phyloP scores from a whole-genome alignment of 495 filamentous ascomycete genomes.

The Acidiella bohemica region DNA sequence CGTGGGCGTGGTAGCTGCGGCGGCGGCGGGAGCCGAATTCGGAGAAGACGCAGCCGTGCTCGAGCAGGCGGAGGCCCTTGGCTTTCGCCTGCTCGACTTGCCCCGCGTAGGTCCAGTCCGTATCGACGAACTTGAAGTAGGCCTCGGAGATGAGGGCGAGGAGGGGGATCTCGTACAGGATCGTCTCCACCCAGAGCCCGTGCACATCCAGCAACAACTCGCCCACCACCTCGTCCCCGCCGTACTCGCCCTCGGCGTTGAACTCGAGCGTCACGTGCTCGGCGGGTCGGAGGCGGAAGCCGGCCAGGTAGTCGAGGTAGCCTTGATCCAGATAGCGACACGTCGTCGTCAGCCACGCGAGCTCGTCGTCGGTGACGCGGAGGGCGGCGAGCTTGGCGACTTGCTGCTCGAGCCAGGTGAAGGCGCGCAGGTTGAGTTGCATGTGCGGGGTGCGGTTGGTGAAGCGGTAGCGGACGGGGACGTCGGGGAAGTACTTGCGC shows the following conservation, averaged over 20 bases:
- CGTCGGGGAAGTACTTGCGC: conserved; percentile 74
- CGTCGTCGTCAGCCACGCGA: conserved; percentile 57
- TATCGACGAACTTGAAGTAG: conserved; percentile 90
- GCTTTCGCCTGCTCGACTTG: conserved; percentile 71
- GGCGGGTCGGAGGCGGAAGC: conserved; percentile 64
- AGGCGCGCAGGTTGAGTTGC: conserved; percentile 71
- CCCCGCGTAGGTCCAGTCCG: conserved; percentile 69
- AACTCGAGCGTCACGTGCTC: conserved; percentile 69
- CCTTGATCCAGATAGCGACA: conserved; percentile 67
- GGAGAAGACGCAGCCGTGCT: conserved; percentile 75
- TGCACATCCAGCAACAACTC: conserved; percentile 58
- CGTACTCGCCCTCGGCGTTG: conserved; percentile 47
- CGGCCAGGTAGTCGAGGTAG: conserved; percentile 68
- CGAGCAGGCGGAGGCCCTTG: conserved; percentile 64
- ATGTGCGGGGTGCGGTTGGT: conserved; percentile 91
- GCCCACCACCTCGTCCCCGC: conserved; percentile 55
- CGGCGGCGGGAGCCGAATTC: conserved; percentile 85
- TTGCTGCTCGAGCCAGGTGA: conserved; percentile 72
- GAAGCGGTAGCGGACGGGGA: conserved; percentile 77
- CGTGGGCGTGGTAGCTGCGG: conserved; percentile 88
- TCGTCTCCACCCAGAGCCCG: conserved; percentile 86
- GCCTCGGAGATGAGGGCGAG: conserved; percentile 85
- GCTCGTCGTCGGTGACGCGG: conserved; percentile 60
- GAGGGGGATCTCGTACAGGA: conserved; percentile 93
- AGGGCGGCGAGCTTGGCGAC: conserved; percentile 70